Conservation (phyloP, 768 basidiomycete species). For the Mycena vitilis region DNA sequence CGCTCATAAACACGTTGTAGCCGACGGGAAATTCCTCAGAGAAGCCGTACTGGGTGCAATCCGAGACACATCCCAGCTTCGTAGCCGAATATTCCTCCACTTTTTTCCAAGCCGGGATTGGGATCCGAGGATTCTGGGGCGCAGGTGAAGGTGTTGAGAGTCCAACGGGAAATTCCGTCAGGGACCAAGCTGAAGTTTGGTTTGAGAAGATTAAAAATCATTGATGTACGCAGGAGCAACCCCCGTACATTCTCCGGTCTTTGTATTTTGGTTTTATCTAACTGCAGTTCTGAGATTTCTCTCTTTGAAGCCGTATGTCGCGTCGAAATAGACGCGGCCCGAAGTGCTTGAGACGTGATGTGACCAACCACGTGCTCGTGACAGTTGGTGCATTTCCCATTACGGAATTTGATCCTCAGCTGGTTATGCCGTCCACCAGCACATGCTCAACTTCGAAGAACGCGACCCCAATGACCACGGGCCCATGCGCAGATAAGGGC, state of each 20-base stretch:
- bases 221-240: no score
- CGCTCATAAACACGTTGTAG: background rate
- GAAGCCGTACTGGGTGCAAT: constrained; percentile 37
- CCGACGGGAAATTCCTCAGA: constrained; percentile 36
- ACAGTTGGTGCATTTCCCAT: no score
- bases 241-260: background rate
- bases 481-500: background rate
- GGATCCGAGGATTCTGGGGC: constrained; percentile 34
- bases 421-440: no score
- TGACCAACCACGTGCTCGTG: no score
- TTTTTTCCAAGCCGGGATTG: constrained; percentile 29
- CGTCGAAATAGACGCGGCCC: no score
- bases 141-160: no score
- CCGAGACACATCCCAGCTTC: constrained; percentile 12
- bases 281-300: no score
- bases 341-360: no score
- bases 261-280: background rate
- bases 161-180: no score
- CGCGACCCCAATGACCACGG: background rate
- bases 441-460: no score
- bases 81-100: constrained; percentile 33
- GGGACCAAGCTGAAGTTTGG: constrained; percentile 19
- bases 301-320: no score
- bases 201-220: constrained; percentile 34
- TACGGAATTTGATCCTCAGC: no score